These are phyloP conservation scores for Lepraria neglecta DNA, from an alignment of 495 filamentous ascomycete genomes.

Conservation along the genomic window DNA sequence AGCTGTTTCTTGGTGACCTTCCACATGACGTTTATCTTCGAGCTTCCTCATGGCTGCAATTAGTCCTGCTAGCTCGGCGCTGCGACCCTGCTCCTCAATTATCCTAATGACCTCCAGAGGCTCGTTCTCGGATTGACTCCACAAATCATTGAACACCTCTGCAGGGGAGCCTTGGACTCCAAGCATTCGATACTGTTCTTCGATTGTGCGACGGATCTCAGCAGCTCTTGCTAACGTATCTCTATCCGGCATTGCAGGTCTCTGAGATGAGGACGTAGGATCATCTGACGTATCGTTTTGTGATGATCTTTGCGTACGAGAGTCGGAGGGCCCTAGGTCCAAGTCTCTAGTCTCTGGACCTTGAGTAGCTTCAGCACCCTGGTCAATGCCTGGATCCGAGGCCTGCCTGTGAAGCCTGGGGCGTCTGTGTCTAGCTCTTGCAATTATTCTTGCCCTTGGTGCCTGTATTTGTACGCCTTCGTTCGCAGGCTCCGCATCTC, in stretches of 20 bases:
- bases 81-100: slow-evolving; percentile 54
- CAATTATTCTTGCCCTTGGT: slow-evolving; percentile 14
- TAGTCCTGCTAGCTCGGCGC: slow-evolving; percentile 49
- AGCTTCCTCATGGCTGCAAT: slow-evolving; percentile 35
- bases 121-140: slow-evolving; percentile 49
- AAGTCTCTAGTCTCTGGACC: neutral
- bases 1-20: neutral
- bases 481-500: slow-evolving; percentile 15
- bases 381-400: slow-evolving; percentile 3
- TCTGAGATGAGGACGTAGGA: slow-evolving; percentile 1
- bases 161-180: slow-evolving; percentile 31
- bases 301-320: neutral
- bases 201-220: slow-evolving; percentile 37
- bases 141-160: slow-evolving; percentile 47
- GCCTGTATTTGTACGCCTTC: slow-evolving; percentile 8
- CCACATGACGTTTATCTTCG: slow-evolving; percentile 15
- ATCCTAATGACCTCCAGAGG: slow-evolving; percentile 54
- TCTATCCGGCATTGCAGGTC: slow-evolving; percentile 28
- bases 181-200: slow-evolving; percentile 29
- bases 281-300: neutral
- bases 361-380: slow-evolving; percentile 5
- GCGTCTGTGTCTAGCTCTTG: slow-evolving; percentile 16
- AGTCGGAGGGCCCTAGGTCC: neutral
- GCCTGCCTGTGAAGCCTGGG: neutral
- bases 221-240: slow-evolving; percentile 33